These are phyloP conservation scores for Xylariales sp. DNA, from an alignment of 2,329 filamentous ascomycete species.

Conservation along the genomic window DNA sequence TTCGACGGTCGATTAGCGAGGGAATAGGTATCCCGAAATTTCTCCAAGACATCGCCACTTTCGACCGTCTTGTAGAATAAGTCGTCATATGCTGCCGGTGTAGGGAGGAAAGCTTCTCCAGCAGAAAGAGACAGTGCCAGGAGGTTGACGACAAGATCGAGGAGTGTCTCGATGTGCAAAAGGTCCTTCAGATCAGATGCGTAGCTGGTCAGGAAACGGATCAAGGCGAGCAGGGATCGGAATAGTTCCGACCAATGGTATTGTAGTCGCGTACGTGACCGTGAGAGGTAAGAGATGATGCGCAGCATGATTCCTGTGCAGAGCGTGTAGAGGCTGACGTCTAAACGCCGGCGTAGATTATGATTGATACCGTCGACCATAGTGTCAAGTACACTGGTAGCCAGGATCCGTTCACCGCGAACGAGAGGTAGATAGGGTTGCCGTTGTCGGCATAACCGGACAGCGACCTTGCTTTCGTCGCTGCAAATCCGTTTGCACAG, in stretches of 20 bases:
- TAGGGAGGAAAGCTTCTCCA: conserved; percentile 87
- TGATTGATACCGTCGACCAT: conserved; percentile 91
- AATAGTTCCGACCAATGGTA: conserved; percentile 98
- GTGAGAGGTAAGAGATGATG: conserved; percentile 77
- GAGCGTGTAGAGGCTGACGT: conserved; percentile 78
- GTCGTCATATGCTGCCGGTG: conserved; percentile 85
- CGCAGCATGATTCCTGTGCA: conserved; percentile 78
- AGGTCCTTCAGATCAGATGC: conserved; percentile 68
- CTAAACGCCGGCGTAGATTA: conserved; percentile 80
- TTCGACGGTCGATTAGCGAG: conserved; percentile 54
- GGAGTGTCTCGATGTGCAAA: conserved; percentile 65
- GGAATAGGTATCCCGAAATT: conserved; percentile 75
- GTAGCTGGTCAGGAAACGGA: conserved; percentile 88
- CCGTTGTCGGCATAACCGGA: conserved; percentile 85
- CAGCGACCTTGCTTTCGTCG: conserved; percentile 66
- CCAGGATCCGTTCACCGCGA: conserved; percentile 66
- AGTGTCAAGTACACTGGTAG: conserved; percentile 74
- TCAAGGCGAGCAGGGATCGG: conserved; percentile 78
- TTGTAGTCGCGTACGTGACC: conserved; percentile 71
- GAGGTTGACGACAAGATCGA: conserved; percentile 75
- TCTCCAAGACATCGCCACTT: conserved; percentile 73
- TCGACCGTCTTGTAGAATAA: conserved; percentile 98
- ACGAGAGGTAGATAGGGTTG: conserved; percentile 78
- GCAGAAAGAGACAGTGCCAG: conserved; percentile 78
- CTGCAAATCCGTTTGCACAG: conserved; percentile 81